Base-by-base conservation (phyloP, 1,139 yeast genomes). In the Candida tropicalis region DNA sequence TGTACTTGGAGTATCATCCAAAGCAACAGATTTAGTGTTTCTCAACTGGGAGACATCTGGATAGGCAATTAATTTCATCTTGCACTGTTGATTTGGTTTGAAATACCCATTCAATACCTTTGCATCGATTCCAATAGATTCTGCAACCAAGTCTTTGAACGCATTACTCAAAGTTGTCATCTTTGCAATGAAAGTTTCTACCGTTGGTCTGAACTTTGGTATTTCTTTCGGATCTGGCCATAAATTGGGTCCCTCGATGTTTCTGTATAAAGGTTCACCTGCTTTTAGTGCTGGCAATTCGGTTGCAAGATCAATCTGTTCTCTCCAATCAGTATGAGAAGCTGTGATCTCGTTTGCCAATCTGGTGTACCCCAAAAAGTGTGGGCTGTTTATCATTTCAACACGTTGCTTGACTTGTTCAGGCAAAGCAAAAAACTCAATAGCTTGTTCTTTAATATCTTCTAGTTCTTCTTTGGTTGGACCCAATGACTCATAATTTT, bases 301-400 rank as follows among this genome's bases (percentile, higher is more conserved):
- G 1, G 85, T 80, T 3, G 82, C 88, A 49, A 83, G 67, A 55
- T 83, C 89, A 48, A 79, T 79, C 62, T 82, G 88, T 54, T 82
- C 88, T 49, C 89, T 66, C 77, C 84, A 74, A 53, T 83, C 89
- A 7, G 79, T 73, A 29, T 70, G 70, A 35, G 67, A 65, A 5
- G 84, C 81, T 0, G 90, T 84, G 45, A 79, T 75, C 56, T 84
- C 89, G 50, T 83, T 82, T 4, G 87, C 88, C 12, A 84, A 63
- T 13, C 77, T 69, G 33, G 84, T 79, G 58, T 84, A 84, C 0
- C 90, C 90, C 42, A 83, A 68, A 57, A 84, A 82, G 54, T 84
- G 88, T 11, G 81, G 83, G 34, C 81, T 79, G 46, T 81, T 65
- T 37, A 76, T 70, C 87, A 84, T 84, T 40, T 79, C 83, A 40